These are phyloP conservation scores for Irpex sp. DNA, from an alignment of 1,284 basidiomycete species.

Conservation along the genomic window DNA sequence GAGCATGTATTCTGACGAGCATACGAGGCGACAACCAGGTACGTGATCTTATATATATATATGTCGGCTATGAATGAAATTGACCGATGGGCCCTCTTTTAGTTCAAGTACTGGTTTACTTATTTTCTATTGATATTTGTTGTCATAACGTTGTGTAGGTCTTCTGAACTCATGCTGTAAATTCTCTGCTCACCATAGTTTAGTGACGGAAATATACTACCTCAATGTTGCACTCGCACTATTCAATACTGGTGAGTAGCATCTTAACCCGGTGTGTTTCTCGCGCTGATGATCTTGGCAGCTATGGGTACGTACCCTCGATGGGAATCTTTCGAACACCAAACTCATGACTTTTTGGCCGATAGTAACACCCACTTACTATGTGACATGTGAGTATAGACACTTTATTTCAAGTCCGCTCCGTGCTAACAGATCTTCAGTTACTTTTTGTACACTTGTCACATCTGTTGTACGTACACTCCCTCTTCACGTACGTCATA, in stretches of 20 bases:
- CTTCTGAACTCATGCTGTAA: not conserved
- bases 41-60: not conserved
- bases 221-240: conserved; percentile 69
- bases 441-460: conserved; percentile 54
- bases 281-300: conserved; percentile 9
- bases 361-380: conserved; percentile 56
- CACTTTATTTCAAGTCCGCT: not conserved
- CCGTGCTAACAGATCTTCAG: conserved; percentile 14
- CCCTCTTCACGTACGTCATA: not conserved
- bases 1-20: conserved; percentile 59
- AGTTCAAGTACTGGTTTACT: conserved; percentile 59
- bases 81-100: not conserved
- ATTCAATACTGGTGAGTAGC: conserved; percentile 49
- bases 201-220: conserved; percentile 58
- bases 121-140: conserved; percentile 57
- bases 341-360: too few relatives aligned
- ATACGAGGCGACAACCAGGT: conserved; percentile 46
- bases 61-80: not conserved
- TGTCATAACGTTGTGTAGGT: conserved; percentile 43
- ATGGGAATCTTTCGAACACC: conserved; percentile 21
- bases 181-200: not conserved
- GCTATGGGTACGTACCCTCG: conserved; percentile 28
- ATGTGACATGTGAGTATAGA: conserved; percentile 43
- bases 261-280: not conserved
- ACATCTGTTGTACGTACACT: conserved; percentile 36